A percentile compares a stretch with the other conserved stretches of the same genome.
Conservation (phyloP, 2,329 filamentous ascomycete species). For the Gnomoniopsis sp. region DNA sequence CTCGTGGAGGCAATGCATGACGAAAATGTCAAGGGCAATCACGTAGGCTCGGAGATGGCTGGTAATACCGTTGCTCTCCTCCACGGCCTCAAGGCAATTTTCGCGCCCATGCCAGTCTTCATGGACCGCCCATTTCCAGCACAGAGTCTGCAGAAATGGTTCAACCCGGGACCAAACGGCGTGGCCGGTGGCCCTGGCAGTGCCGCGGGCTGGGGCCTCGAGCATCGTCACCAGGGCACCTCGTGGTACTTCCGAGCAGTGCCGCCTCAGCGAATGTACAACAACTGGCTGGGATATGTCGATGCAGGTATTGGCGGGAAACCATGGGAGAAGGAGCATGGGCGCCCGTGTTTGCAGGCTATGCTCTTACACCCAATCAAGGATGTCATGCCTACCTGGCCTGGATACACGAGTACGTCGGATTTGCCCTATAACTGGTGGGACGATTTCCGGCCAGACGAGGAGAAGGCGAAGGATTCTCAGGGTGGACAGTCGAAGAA, state of each 20-base stretch:
- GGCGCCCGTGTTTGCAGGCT: conserved; percentile 55
- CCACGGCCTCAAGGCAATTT: conserved; percentile 76
- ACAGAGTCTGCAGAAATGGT: conserved; percentile 52
- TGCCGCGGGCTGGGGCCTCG: conserved; percentile 57
- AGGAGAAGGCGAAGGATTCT: conserved; percentile 9
- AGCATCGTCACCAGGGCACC: conserved; percentile 53
- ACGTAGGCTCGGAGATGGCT: conserved; percentile 79
- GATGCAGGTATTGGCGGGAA: conserved; percentile 52
- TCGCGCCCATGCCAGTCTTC: conserved; percentile 74
- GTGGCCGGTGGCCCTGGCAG: conserved; percentile 52
- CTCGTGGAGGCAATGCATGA: conserved; percentile 74
- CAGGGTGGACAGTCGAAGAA: not conserved
- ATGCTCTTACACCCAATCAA: conserved; percentile 60
- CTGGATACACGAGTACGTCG: conserved; percentile 39
- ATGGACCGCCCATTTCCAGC: conserved; percentile 71
- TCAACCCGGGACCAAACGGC: conserved; percentile 56
- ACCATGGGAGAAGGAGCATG: conserved; percentile 54
- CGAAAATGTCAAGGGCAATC: conserved; percentile 69
- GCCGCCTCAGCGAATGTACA: conserved; percentile 56
- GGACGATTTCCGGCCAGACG: conserved; percentile 16
- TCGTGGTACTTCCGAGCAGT: conserved; percentile 61
- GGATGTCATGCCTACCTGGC: conserved; percentile 49
- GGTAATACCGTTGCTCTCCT: conserved; percentile 69
- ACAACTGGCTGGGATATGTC: conserved; percentile 61
- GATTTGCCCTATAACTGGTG: conserved; percentile 32